Percentiles rank a stretch among this genome's conserved stretches.
Conservation (phyloP, 495 filamentous ascomycete species). For the Amorphotheca resinae region DNA sequence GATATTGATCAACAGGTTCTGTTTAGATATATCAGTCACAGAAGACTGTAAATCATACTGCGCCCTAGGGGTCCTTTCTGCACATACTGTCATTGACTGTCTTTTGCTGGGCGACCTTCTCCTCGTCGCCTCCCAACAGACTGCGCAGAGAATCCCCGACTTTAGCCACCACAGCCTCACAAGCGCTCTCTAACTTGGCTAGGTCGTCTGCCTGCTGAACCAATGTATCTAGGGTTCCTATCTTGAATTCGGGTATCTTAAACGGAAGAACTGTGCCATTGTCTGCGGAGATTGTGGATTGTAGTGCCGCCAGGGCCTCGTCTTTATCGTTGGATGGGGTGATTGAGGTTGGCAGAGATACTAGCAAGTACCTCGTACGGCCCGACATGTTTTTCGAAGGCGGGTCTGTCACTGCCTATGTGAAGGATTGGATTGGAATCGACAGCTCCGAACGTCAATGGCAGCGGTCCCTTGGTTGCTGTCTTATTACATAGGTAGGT, state of each 20-base stretch:
- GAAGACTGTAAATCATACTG: neutral
- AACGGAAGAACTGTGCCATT: slow-evolving; percentile 69
- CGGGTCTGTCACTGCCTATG: neutral
- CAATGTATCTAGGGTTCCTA: slow-evolving; percentile 90
- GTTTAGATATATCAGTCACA: slow-evolving; percentile 4
- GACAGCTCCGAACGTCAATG: neutral
- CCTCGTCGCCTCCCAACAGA: slow-evolving; percentile 72
- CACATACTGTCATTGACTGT: slow-evolving; percentile 87
- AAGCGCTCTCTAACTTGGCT: slow-evolving; percentile 68
- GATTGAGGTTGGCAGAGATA: slow-evolving; percentile 67
- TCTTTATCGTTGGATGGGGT: slow-evolving; percentile 58
- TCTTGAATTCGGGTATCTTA: slow-evolving; percentile 86
- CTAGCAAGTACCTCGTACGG: slow-evolving; percentile 51
- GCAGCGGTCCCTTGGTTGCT: too few species aligned
- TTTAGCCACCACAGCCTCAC: slow-evolving; percentile 74
- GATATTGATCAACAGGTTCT: slow-evolving; percentile 91
- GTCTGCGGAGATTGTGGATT: slow-evolving; percentile 57
- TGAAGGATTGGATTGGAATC: neutral
- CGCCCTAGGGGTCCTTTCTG: neutral
- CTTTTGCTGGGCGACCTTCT: slow-evolving; percentile 75
- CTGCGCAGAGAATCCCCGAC: slow-evolving; percentile 73
- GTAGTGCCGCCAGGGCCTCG: slow-evolving; percentile 66
- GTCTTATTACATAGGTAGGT: too few species aligned
- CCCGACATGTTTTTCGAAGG: slow-evolving; percentile 24
- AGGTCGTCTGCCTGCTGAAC: slow-evolving; percentile 95